Percentiles rank a stretch among this genome's conserved stretches.
These are phyloP conservation scores for Salix suchowensis DNA, from an alignment of 345 rosid species.

Conservation along the genomic window DNA sequence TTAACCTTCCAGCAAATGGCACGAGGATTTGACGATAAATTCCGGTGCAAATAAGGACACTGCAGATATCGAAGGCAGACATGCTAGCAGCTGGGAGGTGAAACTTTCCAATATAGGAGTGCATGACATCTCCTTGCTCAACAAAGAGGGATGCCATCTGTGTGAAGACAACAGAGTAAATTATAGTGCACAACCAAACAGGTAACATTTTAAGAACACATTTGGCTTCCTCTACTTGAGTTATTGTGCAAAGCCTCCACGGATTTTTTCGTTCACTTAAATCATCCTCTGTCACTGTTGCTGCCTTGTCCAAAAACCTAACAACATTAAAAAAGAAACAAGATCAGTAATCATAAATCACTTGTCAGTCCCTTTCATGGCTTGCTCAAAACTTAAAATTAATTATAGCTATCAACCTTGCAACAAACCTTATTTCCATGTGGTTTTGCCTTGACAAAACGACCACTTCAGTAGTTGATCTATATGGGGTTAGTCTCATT, in stretches of 20 bases:
- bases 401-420: neutral
- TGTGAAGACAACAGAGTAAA: constrained; percentile 68
- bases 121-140: constrained; percentile 73
- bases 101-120: constrained; percentile 42
- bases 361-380: neutral
- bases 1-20: constrained; percentile 48
- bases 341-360: neutral
- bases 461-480: neutral
- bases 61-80: constrained; percentile 77
- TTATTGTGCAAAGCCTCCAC: constrained; percentile 81
- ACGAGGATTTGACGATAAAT: constrained; percentile 63
- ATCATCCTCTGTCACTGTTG: constrained; percentile 57
- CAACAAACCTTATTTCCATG: neutral
- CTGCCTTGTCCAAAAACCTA: constrained; percentile 86
- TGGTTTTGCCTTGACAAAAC: neutral
- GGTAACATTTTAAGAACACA: constrained; percentile 64
- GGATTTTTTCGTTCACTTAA: constrained; percentile 21
- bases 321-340: neutral
- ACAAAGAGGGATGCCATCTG: constrained; percentile 74
- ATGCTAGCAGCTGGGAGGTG: constrained; percentile 89
- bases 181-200: constrained; percentile 67
- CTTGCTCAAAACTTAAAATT: neutral
- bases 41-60: constrained; percentile 68
- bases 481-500: neutral
- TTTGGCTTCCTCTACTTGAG: constrained; percentile 82